Conservation (phyloP, 345 rosid genomes). For the Odontarrhena argentea region DNA sequence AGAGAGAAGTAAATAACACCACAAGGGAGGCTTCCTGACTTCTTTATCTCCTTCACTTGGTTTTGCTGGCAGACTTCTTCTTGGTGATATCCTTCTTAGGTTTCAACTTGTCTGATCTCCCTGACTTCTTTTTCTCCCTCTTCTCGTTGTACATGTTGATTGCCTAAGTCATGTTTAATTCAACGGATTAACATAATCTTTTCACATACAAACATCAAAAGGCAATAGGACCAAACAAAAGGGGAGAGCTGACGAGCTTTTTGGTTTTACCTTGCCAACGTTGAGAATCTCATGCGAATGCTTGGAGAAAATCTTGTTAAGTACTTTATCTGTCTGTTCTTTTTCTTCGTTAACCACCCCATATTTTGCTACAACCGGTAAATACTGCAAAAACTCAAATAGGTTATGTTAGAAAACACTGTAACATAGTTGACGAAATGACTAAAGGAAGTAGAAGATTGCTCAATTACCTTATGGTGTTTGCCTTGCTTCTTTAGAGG, state of each 20-base stretch:
- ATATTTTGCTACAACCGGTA: constrained; percentile 71
- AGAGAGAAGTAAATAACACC: constrained; percentile 7
- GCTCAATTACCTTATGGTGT: constrained; percentile 70
- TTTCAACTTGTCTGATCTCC: constrained; percentile 39
- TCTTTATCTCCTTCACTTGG: constrained; percentile 9
- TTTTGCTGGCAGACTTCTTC: constrained; percentile 35
- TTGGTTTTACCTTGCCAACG: constrained; percentile 62
- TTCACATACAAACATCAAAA: constrained; percentile 7
- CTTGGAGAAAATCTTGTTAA: constrained; percentile 77
- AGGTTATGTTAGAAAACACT: not conserved
- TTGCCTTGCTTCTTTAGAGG: constrained; percentile 76
- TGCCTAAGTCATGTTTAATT: constrained; percentile 53
- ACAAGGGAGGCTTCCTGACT: not conserved
- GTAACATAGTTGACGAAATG: not conserved
- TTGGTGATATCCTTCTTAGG: constrained; percentile 39
- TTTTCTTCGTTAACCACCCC: constrained; percentile 66
- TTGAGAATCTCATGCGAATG: constrained; percentile 87
- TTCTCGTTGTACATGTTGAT: constrained; percentile 74
- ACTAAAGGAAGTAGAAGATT: not conserved
- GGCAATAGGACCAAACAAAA: not conserved
- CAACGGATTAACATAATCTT: not conserved
- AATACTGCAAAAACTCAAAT: constrained; percentile 51
- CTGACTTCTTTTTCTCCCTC: constrained; percentile 62
- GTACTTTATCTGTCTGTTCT: constrained; percentile 80
- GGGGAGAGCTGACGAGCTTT: not conserved